Percentiles rank a stretch among this genome's conserved stretches.
phyloP scores from a whole-genome alignment of 2,329 filamentous ascomycete genomes.

The Apiospora rasikravindrae region DNA sequence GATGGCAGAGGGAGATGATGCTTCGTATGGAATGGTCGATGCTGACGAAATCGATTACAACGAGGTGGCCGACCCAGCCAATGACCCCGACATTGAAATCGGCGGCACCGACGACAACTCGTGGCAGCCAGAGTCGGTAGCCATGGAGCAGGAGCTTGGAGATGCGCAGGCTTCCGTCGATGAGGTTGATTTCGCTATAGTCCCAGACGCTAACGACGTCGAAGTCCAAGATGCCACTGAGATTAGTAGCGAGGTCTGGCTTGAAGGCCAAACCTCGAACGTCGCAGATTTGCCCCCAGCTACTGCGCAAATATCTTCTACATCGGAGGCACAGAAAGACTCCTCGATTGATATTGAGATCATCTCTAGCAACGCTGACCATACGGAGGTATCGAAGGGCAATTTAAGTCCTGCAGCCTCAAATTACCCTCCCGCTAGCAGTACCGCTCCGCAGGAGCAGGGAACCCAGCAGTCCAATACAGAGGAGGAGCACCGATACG shows the following conservation, averaged over 20 bases:
- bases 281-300: not conserved
- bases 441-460: not conserved
- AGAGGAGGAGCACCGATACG: not conserved
- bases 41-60: constrained; percentile 36
- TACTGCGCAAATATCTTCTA: not conserved
- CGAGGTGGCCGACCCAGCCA: constrained; percentile 28
- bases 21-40: constrained; percentile 41
- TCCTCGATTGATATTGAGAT: not conserved
- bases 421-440: not conserved
- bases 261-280: not conserved
- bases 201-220: constrained; percentile 16
- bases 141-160: constrained; percentile 24
- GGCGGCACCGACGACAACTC: constrained; percentile 33
- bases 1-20: constrained; percentile 41
- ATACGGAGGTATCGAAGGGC: not conserved
- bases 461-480: not conserved
- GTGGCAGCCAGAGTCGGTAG: constrained; percentile 31
- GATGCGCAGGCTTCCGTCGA: constrained; percentile 25
- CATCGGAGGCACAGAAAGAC: not conserved
- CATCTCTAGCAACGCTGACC: not conserved
- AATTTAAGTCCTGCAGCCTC: not conserved
- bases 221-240: constrained; percentile 17
- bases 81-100: constrained; percentile 40
- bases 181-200: constrained; percentile 11
- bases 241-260: not conserved